Base-by-base conservation (phyloP, 1,284 basidiomycete species). In the Singerocomus inundabilis region DNA sequence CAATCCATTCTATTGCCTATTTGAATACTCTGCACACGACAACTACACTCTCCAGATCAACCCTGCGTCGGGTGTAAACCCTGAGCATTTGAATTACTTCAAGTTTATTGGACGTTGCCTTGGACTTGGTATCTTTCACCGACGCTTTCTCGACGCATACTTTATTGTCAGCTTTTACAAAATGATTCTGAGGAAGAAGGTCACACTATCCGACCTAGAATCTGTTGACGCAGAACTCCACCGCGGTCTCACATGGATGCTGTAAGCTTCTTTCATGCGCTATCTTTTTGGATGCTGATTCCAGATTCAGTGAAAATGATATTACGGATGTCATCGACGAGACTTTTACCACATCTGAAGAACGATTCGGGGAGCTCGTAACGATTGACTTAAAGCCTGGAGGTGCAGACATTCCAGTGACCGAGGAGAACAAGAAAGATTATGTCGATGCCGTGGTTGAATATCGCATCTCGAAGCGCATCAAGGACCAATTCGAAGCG, bases 151-250 rank as follows among this genome's bases (percentile, higher is more conserved):
- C 56, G 93, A 97, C 62, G 93, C 93, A 29, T 96, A 96, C 78
- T 97, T 97, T 64, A 95, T 97, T 57, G 91, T 93, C 63, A 92
- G 89, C 61, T 95, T 97, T 76, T 97, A 97, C 81, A 97, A 97
- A 77, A 97, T 97, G 93, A 95, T 94, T 49, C 65, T 94, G 62
- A 90, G 86, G 74, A 94, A 94, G 77, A 93, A 92, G 71, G 91
- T 93, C 31, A 85, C 85, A 0, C 69, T 94, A 24, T 79, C 85
- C 21, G 92, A 94, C 70, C 71, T 95, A 64, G 92, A 94, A 72
- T 87, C 83, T 64, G 91, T 94, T 26, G 92, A 94, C 72, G 87
- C 83, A 6, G 91, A 92, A 67, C 77, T 97, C 52, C 85, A 91
- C 70, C 82, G 93, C 46, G 91, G 91, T 58, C 77, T 97, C 70